A percentile compares a stretch with the other conserved stretches of the same genome.
phyloP scores from a whole-genome alignment of 2,329 filamentous ascomycete genomes.

The Arthrobotrys sinensis region DNA sequence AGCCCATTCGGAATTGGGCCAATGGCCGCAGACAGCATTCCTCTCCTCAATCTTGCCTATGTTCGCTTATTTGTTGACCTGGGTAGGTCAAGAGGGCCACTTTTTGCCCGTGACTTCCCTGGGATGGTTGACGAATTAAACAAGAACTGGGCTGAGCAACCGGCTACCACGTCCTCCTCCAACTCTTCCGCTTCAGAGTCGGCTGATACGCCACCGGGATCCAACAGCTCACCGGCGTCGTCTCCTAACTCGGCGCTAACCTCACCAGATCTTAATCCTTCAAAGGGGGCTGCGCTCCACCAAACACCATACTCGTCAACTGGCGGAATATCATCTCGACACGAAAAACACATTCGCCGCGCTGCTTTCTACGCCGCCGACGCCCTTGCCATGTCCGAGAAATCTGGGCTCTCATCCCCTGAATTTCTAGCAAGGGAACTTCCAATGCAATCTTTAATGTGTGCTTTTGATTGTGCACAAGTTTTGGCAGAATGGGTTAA shows the following conservation, averaged over 20 bases:
- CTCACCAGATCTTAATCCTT: slow-evolving; percentile 63
- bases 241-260: slow-evolving; percentile 63
- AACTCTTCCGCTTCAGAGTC: slow-evolving; percentile 66
- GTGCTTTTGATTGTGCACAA: slow-evolving; percentile 92
- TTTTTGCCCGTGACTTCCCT: slow-evolving; percentile 95
- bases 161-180: slow-evolving; percentile 74
- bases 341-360: slow-evolving; percentile 89
- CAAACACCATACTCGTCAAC: slow-evolving; percentile 58
- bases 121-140: slow-evolving; percentile 90
- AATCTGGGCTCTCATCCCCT: slow-evolving; percentile 82
- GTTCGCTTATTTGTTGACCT: slow-evolving; percentile 93
- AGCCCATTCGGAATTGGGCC: slow-evolving; percentile 87
- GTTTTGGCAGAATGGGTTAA: slow-evolving; percentile 95
- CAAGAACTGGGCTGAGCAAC: slow-evolving; percentile 79
- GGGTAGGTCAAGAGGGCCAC: slow-evolving; percentile 90
- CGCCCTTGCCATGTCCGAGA: slow-evolving; percentile 89
- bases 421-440: slow-evolving; percentile 87
- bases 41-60: slow-evolving; percentile 90
- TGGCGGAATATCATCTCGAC: slow-evolving; percentile 74
- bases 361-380: slow-evolving; percentile 97
- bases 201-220: slow-evolving; percentile 65
- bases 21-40: slow-evolving; percentile 90
- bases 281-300: slow-evolving; percentile 62
- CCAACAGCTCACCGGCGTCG: slow-evolving; percentile 64
- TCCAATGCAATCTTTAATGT: slow-evolving; percentile 90